Percentiles rank a stretch among this genome's conserved stretches.
These are phyloP conservation scores for Spathaspora boniae DNA, from an alignment of 805 yeast genomes.

Conservation along the genomic window DNA sequence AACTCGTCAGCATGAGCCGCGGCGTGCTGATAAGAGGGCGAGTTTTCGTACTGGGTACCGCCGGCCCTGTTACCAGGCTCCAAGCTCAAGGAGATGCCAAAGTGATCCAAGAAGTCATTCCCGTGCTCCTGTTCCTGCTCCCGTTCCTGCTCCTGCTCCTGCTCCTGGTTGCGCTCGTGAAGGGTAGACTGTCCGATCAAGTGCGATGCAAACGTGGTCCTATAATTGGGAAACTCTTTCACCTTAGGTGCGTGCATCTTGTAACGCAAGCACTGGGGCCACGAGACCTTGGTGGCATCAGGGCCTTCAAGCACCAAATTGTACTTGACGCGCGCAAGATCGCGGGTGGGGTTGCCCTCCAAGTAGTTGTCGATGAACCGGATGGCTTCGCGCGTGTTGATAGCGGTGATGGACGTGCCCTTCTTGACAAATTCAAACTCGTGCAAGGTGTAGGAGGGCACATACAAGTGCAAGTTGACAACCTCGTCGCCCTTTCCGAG, in stretches of 20 bases:
- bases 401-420: constrained; percentile 52
- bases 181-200: constrained; percentile 15
- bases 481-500: constrained; percentile 16
- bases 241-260: constrained; percentile 44
- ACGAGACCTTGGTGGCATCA: constrained; percentile 44
- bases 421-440: constrained; percentile 58
- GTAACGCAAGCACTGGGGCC: constrained; percentile 47
- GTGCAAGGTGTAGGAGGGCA: constrained; percentile 56
- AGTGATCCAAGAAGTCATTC: neutral
- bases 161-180: neutral
- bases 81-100: constrained; percentile 4
- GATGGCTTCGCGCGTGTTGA: constrained; percentile 65
- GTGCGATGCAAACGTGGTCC: constrained; percentile 31
- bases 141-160: neutral
- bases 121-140: neutral
- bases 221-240: constrained; percentile 48
- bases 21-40: constrained; percentile 21
- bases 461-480: constrained; percentile 34
- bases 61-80: constrained; percentile 12
- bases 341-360: constrained; percentile 14
- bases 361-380: constrained; percentile 51
- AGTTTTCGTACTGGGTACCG: constrained; percentile 28
- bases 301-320: constrained; percentile 36
- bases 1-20: constrained; percentile 21
- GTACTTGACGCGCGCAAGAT: constrained; percentile 7